Base-by-base conservation (phyloP, 148 eudicot genomes). In the Heliosperma pusillum region DNA sequence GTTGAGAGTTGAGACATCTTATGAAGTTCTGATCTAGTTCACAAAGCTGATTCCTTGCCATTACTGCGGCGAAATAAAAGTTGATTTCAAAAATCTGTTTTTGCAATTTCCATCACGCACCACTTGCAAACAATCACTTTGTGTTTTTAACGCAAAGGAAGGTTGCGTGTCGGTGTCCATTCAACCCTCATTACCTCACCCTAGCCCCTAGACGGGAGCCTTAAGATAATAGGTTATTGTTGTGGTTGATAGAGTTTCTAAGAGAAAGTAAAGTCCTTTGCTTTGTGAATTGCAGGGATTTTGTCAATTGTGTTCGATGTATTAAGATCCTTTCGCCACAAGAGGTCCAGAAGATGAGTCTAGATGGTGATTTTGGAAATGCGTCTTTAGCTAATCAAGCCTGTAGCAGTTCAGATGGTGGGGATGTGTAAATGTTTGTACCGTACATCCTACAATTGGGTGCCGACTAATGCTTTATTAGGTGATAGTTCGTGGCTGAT, bases 331-430 rank as follows among this genome's bases (percentile, higher is more conserved):
- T 95, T 17, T 95, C 98, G 4, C 96, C 99, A 16, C 99, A 92
- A 84, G 99, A 95, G 80, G 99, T 95, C 66, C 96, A 95, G 52
- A 91, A 90, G 73, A 90, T 95, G 99, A 95, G 99, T 86, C 85
- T 90, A 78, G 99, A 92, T 65, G 99, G 92, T 70, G 99, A 95
- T 82, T 85, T 92, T 19, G 92, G 92, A 17, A 88, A 87, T 75
- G 84, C 42, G 30, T 85, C 85, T 52, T 83, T 90, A 17, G 88
- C 80, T 16, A 90, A 92, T 78, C 99, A 92, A 88, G 89, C 97
- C 44, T 90, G 96, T 67, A 95, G 97, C 82, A 92, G 97, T 80
- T 95, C 99, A 3, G 99, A 89, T 71, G 90, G 90, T 44, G 93
- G 97, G 56, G 89, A 82, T 73, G 80, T 86, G 69, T 94, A 79